Evolutionary conservation across 164 flowering plant genomes (phyloP).

Genomic region (Saururus chinensis): DNA sequence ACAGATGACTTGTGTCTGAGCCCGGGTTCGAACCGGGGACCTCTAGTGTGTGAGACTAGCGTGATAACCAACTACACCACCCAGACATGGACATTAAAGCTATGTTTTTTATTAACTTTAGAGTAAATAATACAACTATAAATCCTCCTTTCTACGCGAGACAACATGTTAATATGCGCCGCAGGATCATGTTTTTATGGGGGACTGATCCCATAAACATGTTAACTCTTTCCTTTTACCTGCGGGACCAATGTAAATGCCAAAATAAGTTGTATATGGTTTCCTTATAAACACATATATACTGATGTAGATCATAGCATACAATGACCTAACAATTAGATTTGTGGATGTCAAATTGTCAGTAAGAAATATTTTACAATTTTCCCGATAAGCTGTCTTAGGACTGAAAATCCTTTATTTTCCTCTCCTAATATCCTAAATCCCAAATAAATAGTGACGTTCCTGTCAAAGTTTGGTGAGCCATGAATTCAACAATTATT

Average conservation of each 20-base stretch:
- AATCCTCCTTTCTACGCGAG: too few relatives aligned
- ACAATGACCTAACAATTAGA: too few relatives aligned
- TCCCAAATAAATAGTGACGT: neutral
- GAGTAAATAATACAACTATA: too few relatives aligned
- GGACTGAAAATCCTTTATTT: neutral
- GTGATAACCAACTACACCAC: slow-evolving; percentile 1
- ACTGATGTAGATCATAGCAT: neutral
- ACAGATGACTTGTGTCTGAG: neutral
- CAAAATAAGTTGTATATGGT: neutral
- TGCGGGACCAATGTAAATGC: too few relatives aligned
- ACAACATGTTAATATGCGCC: neutral
- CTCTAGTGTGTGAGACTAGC: neutral
- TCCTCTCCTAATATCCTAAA: neutral
- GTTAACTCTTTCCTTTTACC: too few relatives aligned
- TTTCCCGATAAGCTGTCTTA: neutral
- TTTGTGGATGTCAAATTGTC: too few relatives aligned
- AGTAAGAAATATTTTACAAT: neutral
- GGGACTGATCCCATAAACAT: neutral
- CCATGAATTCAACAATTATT: too few relatives aligned
- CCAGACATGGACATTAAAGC: too few relatives aligned
- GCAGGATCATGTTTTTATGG: neutral
- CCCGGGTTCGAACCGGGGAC: slow-evolving; percentile 2
- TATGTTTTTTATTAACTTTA: too few relatives aligned
- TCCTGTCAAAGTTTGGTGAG: too few relatives aligned
- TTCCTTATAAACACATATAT: neutral